Evolutionary conservation across 305 asterid genomes (phyloP).

Genomic region (Lippia alba): DNA sequence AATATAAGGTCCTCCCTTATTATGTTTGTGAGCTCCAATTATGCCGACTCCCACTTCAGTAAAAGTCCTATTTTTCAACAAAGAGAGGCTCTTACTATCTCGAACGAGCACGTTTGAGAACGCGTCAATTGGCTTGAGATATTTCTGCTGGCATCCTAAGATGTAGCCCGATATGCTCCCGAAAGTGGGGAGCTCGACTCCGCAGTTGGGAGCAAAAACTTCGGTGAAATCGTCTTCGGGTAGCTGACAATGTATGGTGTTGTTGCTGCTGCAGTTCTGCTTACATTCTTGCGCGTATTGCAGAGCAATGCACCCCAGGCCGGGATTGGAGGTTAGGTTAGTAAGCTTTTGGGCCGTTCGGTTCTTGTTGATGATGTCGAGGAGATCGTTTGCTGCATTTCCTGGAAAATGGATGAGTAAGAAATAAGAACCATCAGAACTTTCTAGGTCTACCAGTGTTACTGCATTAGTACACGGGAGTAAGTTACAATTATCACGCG

Average conservation of each 20-base stretch:
- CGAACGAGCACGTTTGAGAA: slow-evolving; percentile 50
- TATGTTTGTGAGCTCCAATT: slow-evolving; percentile 54
- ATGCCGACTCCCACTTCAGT: slow-evolving; percentile 74
- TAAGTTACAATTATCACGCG: no score
- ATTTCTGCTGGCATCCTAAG: slow-evolving; percentile 61
- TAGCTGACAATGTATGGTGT: slow-evolving; percentile 60
- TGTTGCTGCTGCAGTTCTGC: slow-evolving; percentile 62
- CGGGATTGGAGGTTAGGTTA: slow-evolving; percentile 51
- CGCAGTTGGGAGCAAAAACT: slow-evolving; percentile 86
- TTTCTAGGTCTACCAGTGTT: background rate
- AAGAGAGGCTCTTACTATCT: slow-evolving; percentile 49
- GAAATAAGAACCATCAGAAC: slow-evolving; percentile 3
- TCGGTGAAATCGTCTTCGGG: slow-evolving; percentile 71
- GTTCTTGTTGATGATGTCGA: slow-evolving; percentile 64
- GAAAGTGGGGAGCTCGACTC: slow-evolving; percentile 82
- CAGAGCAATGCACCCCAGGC: slow-evolving; percentile 89
- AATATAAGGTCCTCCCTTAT: slow-evolving; percentile 62
- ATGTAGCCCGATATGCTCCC: slow-evolving; percentile 65
- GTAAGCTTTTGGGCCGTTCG: slow-evolving; percentile 71
- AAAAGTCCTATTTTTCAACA: slow-evolving; percentile 49
- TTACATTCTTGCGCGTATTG: slow-evolving; percentile 66
- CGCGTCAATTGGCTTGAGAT: slow-evolving; percentile 63
- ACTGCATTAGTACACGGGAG: no score
- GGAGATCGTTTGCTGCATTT: slow-evolving; percentile 77
- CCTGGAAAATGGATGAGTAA: slow-evolving; percentile 43